Evolutionary conservation across 768 basidiomycete genomes (phyloP).

Genomic region (Pleurotus giganteus): DNA sequence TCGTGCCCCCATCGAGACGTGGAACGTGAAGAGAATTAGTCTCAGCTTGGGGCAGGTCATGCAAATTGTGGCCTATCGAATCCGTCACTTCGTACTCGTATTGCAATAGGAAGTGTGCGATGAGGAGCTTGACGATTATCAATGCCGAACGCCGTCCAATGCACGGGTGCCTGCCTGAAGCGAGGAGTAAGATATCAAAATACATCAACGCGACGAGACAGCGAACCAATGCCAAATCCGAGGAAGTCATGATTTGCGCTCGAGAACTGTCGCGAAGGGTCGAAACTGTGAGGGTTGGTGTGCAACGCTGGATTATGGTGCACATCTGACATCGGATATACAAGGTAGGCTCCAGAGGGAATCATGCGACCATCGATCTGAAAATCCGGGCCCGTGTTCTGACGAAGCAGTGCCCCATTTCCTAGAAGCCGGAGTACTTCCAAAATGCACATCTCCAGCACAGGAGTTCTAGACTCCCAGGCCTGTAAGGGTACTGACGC

Average conservation of each 20-base stretch:
- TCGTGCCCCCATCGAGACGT: not conserved
- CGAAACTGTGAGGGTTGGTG: conserved; percentile 13
- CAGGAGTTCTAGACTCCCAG: conserved; percentile 17
- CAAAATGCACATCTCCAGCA: conserved; percentile 11
- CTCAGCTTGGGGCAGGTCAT: not conserved
- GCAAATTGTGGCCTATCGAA: not conserved
- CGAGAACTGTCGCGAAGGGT: conserved; percentile 5
- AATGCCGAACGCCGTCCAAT: not conserved
- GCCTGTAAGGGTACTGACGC: conserved; percentile 10
- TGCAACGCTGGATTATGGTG: conserved; percentile 15
- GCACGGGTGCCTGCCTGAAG: not conserved
- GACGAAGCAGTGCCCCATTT: conserved; percentile 8
- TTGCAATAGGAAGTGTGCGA: not conserved
- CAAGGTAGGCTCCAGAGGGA: conserved; percentile 13
- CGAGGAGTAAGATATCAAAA: no score
- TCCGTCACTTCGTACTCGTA: not conserved
- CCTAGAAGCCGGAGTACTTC: conserved; percentile 15
- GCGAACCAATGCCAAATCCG: not conserved
- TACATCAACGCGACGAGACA: no score
- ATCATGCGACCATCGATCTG: conserved; percentile 7
- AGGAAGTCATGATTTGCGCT: not conserved
- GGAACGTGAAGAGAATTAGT: not conserved
- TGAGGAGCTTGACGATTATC: not conserved
- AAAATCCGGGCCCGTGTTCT: conserved; percentile 11
- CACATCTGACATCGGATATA: conserved; percentile 11